Evolutionary conservation across 2,329 filamentous ascomycete genomes (phyloP), one percentile per base, ranked within the genome.

Genomic region (Whalleya microplaca): DNA sequence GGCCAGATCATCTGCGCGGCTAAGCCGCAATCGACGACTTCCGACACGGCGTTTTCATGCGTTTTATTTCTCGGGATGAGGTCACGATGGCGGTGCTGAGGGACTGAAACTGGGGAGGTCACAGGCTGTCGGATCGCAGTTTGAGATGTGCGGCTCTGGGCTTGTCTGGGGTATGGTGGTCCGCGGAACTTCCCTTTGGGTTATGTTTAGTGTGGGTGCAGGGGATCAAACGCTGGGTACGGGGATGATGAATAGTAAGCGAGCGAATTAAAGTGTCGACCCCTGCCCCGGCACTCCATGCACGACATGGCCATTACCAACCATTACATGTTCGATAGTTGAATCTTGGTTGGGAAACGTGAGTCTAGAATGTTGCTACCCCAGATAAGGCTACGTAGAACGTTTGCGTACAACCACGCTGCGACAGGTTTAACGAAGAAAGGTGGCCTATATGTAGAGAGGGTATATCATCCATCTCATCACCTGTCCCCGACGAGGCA

Each of bases 111-210:
- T 53, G 57, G 50, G 53, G 46, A 60, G 62, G 70, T 71, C 66
- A 65, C 69, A 71, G 64, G 58, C 64, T 64, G 65, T 67, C 64
- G 61, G 68, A 66, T 67, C 61, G 52, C 56, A 55, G 70, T 72
- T 71, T 72, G 66, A 71, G 66, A 62, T 63, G 53, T 48, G 19
- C 21, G 32, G 32, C 32, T 37, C 32, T 37, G 32, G 32, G 32
- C 9, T 7, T 37, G 10, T 37, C 7, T 27, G 32, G 8, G 32
- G 32, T n/a, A n/a, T n/a, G n/a, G n/a, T n/a, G n/a, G n/a, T n/a
- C n/a, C n/a, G n/a, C n/a, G n/a, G n/a, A n/a, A n/a, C n/a, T n/a
- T n/a, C n/a, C n/a, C n/a, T n/a, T n/a, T n/a, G n/a, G n/a, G n/a
- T n/a, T n/a, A n/a, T n/a, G n/a, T n/a, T n/a, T n/a, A 27, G 23